Evolutionary conservation across 1,284 basidiomycete species (phyloP), one percentile per base, ranked within the genome.

Genomic region (Ganoderma meredithae): DNA sequence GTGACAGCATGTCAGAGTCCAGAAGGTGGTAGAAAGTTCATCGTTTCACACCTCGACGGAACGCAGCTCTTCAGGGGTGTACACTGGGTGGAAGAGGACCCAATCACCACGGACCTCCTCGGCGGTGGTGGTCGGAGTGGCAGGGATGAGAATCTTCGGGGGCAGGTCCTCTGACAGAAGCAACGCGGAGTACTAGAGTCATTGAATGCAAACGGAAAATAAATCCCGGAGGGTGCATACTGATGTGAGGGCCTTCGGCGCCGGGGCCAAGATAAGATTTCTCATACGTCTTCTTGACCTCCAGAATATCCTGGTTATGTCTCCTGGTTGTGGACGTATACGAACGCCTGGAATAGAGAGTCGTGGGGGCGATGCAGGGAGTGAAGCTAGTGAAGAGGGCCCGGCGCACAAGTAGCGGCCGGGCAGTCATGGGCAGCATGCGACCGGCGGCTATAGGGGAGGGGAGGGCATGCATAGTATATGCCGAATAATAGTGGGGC

Each of bases 81-180:
- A 95, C 0, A 95, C 94, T 0, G 93, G 93, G 75, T 95, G 93
- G 76, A 94, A 93, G 0, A 95, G 81, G 10, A 95, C 91, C 91
- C 93, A 95, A 75, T 93, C 92, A 1, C 92, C 92, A 39, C 83
- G 86, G 63, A 92, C 66, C 12, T 69, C 68, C 15, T 66, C 56
- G 25, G 67, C 56, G 25, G 66, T 71, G 2, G 59, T 71, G 2
- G 59, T 49, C 7, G 67, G 55, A 8, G 70, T 67, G 17, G 63
- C 41, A 15, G 40, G 56, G 43, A 62, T 27, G 43, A 63, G 25
- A 53, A 61, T 36, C 15, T 66, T 63, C 5, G 69, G 60, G 3
- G 66, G 62, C 6, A 72, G 36, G 55, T 73, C 75, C 69, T 75
- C 75, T 76, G 67, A 52, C 36, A 41, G 55, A 47, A 60, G 65